These are phyloP conservation scores for Solanum pinnatisectum DNA, from an alignment of 257 asterid species.

Conservation along the genomic window DNA sequence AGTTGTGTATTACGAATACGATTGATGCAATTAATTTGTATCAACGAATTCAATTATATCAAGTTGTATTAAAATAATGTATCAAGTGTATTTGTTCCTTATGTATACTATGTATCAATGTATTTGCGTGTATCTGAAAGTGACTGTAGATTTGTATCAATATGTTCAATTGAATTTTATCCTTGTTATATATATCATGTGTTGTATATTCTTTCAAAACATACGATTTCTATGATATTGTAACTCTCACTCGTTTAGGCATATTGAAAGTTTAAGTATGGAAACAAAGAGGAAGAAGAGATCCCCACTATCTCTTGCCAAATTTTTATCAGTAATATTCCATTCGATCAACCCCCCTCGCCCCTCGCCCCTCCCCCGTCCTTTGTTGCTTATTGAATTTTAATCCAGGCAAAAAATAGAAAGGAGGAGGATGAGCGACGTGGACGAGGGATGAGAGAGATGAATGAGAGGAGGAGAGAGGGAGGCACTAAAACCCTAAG, in stretches of 20 bases:
- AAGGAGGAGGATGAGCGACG: not conserved
- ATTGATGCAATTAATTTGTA: no score
- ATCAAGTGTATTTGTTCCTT: no score
- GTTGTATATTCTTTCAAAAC: not conserved
- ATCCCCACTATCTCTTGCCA: not conserved
- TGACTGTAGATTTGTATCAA: not conserved
- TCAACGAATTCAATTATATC: no score
- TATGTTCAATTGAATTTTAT: not conserved
- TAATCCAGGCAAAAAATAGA: not conserved
- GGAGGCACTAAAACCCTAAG: no score
- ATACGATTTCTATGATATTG: not conserved
- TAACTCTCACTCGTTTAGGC: not conserved
- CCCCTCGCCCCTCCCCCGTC: not conserved
- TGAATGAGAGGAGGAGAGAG: no score
- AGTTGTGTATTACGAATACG: no score
- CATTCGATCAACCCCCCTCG: not conserved
- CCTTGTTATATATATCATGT: not conserved
- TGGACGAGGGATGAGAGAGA: not conserved
- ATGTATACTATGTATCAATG: no score
- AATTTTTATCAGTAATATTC: not conserved
- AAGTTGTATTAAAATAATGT: no score
- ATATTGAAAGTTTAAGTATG: not conserved
- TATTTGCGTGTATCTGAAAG: not conserved
- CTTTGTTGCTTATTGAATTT: not conserved
- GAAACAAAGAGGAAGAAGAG: not conserved